Percentiles rank a stretch among this genome's conserved stretches.
Evolutionary conservation across 345 rosid genomes (phyloP).

Genomic region (Eucalyptus erythrocorys): DNA sequence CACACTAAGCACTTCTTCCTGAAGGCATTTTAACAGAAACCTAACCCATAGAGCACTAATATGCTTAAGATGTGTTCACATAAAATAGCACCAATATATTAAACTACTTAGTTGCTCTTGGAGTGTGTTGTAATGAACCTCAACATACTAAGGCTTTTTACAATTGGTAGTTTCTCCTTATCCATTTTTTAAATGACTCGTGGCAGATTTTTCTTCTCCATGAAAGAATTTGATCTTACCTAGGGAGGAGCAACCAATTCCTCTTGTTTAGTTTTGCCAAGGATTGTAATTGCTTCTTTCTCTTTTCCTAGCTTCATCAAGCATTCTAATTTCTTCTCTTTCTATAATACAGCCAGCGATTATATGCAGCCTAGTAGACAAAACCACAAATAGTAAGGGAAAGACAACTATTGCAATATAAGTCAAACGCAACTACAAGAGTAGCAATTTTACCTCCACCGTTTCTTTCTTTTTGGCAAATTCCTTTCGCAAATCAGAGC

Average conservation of each 20-base stretch:
- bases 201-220: constrained; percentile 22
- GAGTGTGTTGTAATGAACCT: constrained; percentile 65
- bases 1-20: not conserved
- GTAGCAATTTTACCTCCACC: constrained; percentile 23
- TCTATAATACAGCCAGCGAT: constrained; percentile 31
- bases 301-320: not conserved
- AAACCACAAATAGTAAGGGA: not conserved
- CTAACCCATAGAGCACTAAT: not conserved
- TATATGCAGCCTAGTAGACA: constrained; percentile 48
- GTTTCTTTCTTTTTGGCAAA: constrained; percentile 36
- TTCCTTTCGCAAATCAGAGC: constrained; percentile 30
- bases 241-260: constrained; percentile 41
- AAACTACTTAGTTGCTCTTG: constrained; percentile 6
- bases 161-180: constrained; percentile 58
- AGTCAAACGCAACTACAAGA: not conserved
- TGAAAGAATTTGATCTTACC: constrained; percentile 6
- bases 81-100: not conserved
- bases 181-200: constrained; percentile 52
- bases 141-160: constrained; percentile 65
- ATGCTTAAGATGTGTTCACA: not conserved
- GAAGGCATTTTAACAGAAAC: not conserved
- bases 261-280: constrained; percentile 28
- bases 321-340: constrained; percentile 13
- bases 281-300: too few species aligned
- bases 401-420: not conserved